Evolutionary conservation across 805 yeast genomes (phyloP).

Genomic region (Kluyveromyces nonfermentans): DNA sequence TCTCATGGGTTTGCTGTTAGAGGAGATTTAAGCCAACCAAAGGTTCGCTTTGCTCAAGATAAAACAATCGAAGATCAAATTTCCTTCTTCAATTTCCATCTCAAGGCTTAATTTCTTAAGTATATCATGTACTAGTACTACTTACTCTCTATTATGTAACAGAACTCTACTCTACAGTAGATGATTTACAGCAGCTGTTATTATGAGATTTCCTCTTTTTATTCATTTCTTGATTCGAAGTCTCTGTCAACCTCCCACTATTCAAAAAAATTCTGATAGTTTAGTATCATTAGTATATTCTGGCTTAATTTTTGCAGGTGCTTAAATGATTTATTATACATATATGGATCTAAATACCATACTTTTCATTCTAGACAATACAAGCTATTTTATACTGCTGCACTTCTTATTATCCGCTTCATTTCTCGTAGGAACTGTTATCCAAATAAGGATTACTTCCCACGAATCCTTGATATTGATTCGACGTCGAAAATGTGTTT

Average conservation of each 20-base stretch:
- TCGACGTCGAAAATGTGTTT: conserved; percentile 16
- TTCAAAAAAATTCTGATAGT: no score
- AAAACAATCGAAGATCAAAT: conserved; percentile 42
- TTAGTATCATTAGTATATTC: no score
- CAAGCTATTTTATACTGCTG: background rate
- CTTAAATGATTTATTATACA: background rate
- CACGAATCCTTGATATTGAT: conserved; percentile 11
- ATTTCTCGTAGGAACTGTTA: background rate
- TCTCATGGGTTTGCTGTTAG: conserved; percentile 73
- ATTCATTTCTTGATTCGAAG: no score
- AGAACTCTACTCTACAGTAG: no score
- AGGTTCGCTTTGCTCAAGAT: conserved; percentile 54
- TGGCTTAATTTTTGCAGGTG: no score
- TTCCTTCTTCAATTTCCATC: conserved; percentile 20
- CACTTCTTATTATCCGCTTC: background rate
- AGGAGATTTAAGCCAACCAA: conserved; percentile 54
- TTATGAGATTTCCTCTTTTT: no score
- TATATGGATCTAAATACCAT: background rate
- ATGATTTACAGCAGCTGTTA: no score
- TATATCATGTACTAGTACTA: no score
- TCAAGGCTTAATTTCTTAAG: background rate
- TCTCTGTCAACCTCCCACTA: no score
- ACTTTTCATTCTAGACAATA: background rate
- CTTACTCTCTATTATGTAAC: no score
- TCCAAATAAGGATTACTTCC: conserved; percentile 7